Base-by-base conservation (phyloP, 148 eudicot species). In the Rhododendron mucronatum region DNA sequence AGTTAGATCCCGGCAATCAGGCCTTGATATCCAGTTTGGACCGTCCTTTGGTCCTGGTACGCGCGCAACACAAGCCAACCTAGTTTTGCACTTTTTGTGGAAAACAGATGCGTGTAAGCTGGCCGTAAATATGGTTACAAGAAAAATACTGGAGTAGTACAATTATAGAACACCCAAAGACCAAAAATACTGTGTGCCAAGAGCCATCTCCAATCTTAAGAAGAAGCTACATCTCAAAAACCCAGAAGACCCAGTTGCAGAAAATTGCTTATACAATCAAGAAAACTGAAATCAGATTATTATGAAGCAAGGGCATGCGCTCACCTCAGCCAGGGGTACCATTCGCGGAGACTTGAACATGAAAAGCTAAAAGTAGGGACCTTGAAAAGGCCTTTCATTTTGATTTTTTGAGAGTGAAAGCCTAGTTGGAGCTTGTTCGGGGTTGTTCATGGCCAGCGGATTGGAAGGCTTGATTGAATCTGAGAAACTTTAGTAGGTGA, bases 171-270 rank as follows among this genome's bases (percentile, higher is more conserved):
- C 50, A 47, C 50, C 11, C 50, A 47, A 47, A 47, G 50, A 47
- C 11, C 50, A 47, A 47, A 47, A 47, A 8, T 47, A 8, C 50
- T 47, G 50, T 8, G 50, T 47, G 50, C 50, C 2, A 45, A 45
- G 10, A 45, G 48, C 48, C 50, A 47, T 47, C 50, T 47, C 11
- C 50, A 0, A 47, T 47, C 50, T 47, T 47, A 47, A 47, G 9
- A 47, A 47, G 50, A 47, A 47, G 50, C 50, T 10, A 47, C 0
- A 79, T 28, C 23, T 80, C 16, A 33, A 81, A 35, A 30, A 55
- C 48, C 69, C 69, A 55, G 28, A 81, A 81, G 67, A 57, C 14
- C 83, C 83, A 51, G 69, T 33, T 55, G 83, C 83, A 81, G 83
- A 53, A 51, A 1, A 30, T 30, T 53, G 44, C 9, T 9, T 3